These are phyloP conservation scores for Tulasnella sp. DNA, from an alignment of 768 basidiomycete species.

Conservation along the genomic window DNA sequence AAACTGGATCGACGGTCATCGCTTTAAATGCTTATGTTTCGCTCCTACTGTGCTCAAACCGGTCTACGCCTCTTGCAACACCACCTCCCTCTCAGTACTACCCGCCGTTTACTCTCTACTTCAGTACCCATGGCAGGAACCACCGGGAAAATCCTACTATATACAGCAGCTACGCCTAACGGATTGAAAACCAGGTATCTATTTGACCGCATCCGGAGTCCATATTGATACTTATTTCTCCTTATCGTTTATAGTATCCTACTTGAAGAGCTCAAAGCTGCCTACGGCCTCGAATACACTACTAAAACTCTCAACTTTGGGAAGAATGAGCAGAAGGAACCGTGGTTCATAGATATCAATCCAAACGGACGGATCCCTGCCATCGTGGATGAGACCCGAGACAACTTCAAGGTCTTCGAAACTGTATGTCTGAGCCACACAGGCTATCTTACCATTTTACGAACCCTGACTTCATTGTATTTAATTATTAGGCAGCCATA, in stretches of 20 bases:
- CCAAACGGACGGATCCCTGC: conserved; percentile 62
- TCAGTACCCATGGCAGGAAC: too few relatives aligned
- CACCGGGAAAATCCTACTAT: conserved; percentile 37
- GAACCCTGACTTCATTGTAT: not conserved
- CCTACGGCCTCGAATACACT: conserved; percentile 36
- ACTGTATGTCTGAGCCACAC: conserved; percentile 26
- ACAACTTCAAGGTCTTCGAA: conserved; percentile 59
- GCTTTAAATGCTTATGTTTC: too few relatives aligned
- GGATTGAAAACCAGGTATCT: conserved; percentile 30
- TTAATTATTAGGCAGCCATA: conserved; percentile 46
- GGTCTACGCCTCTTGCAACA: too few relatives aligned
- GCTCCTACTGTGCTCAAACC: too few relatives aligned
- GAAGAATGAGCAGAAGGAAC: conserved; percentile 68
- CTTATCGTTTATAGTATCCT: too few relatives aligned
- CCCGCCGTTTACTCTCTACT: too few relatives aligned
- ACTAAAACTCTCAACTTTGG: conserved; percentile 41
- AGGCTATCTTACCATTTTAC: not conserved
- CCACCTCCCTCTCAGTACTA: too few relatives aligned
- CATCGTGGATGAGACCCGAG: conserved; percentile 48
- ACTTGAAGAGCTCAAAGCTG: conserved; percentile 51
- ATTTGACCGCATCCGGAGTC: too few relatives aligned
- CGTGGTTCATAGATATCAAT: conserved; percentile 62
- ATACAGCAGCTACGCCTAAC: conserved; percentile 47
- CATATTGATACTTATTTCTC: too few relatives aligned
- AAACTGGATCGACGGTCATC: too few relatives aligned